phyloP scores from a whole-genome alignment of 1,139 yeast genomes.

The Hansenula anomala region DNA sequence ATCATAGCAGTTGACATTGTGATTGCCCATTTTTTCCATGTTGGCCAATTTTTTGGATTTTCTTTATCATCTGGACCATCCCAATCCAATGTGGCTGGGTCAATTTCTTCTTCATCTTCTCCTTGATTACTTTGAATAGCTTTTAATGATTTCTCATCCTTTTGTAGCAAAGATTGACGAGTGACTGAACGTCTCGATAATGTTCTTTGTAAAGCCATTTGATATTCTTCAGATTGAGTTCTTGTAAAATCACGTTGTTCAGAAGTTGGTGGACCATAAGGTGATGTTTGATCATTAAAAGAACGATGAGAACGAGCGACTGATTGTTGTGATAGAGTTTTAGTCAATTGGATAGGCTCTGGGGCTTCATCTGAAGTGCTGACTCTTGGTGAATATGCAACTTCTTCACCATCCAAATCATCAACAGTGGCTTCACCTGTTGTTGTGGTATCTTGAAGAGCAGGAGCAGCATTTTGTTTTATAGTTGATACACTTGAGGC shows the following conservation, averaged over 20 bases:
- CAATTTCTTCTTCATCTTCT: conserved; percentile 18
- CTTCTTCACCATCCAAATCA: too few relatives aligned
- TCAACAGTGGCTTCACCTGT: too few relatives aligned
- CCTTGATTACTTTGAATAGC: neutral
- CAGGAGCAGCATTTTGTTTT: neutral
- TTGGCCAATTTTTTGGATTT: conserved; percentile 65
- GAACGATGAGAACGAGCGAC: conserved; percentile 11
- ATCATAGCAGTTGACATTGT: conserved; percentile 59
- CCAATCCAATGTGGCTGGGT: conserved; percentile 49
- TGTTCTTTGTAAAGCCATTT: conserved; percentile 19
- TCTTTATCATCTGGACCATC: conserved; percentile 55
- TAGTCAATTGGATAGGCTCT: conserved; percentile 3
- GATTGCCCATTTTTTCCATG: conserved; percentile 55
- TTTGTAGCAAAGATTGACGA: conserved; percentile 5
- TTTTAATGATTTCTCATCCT: conserved; percentile 2
- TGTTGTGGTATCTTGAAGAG: too few relatives aligned
- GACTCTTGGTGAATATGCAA: too few relatives aligned
- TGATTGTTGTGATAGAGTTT: conserved; percentile 1
- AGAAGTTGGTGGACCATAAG: conserved; percentile 15
- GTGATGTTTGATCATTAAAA: conserved; percentile 9
- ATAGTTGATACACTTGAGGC: neutral
- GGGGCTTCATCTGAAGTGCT: neutral
- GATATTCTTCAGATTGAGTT: conserved; percentile 15
- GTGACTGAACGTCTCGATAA: conserved; percentile 19
- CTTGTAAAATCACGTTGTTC: conserved; percentile 5